Evolutionary conservation across 2,329 filamentous ascomycete species (phyloP).

Genomic region (Verticillium isaacii): DNA sequence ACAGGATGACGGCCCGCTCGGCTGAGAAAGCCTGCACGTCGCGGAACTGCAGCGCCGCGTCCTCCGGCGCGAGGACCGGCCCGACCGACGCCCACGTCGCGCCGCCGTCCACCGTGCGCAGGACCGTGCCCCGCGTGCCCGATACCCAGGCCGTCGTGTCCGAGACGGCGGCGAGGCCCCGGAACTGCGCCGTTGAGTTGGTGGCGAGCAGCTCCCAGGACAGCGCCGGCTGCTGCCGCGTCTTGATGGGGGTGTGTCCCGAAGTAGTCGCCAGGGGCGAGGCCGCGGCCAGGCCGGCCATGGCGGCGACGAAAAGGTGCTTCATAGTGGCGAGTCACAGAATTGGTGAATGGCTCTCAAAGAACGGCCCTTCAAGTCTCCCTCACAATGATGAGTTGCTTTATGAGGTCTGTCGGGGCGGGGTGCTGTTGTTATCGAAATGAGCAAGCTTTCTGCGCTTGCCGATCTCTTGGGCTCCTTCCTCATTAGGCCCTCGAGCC

Average conservation of each 20-base stretch:
- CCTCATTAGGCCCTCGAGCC: background rate
- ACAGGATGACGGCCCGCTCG: slow-evolving; percentile 33
- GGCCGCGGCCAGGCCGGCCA: slow-evolving; percentile 3
- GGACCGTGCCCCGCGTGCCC: slow-evolving; percentile 23
- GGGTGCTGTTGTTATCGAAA: background rate
- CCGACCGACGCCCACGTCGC: slow-evolving; percentile 23
- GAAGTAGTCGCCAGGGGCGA: background rate
- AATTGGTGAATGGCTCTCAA: background rate
- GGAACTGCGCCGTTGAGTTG: slow-evolving; percentile 20
- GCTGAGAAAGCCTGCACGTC: slow-evolving; percentile 33
- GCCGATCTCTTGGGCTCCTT: background rate
- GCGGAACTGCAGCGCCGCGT: slow-evolving; percentile 23
- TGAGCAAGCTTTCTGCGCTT: background rate
- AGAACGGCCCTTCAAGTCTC: background rate
- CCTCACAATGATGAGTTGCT: background rate
- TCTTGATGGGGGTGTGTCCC: background rate
- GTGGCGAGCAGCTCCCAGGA: slow-evolving; percentile 21
- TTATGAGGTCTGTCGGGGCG: background rate
- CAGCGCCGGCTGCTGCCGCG: slow-evolving; percentile 3
- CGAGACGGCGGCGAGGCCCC: slow-evolving; percentile 24
- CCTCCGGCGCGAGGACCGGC: slow-evolving; percentile 15
- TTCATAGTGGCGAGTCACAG: background rate
- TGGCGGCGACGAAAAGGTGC: background rate
- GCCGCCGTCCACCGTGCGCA: slow-evolving; percentile 22
- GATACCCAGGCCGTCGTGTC: slow-evolving; percentile 24